Conservation (phyloP, 23 red algal species). For the Gracilaria caudata region DNA sequence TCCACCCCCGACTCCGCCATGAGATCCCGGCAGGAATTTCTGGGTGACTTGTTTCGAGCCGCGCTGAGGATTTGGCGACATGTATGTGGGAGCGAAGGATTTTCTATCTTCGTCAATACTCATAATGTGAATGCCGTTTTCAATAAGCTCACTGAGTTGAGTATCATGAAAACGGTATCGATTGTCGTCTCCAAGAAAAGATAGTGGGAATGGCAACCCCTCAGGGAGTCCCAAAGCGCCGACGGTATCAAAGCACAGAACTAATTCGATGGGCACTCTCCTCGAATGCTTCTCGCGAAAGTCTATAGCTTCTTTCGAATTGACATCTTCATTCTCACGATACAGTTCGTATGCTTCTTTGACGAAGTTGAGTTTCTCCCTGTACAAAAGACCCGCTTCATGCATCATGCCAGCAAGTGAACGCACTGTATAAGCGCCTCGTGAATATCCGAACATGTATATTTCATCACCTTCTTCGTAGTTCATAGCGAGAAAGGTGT, state of each 20-base stretch:
- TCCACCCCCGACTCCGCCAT: constrained; percentile 65
- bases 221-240: constrained; percentile 49
- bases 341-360: constrained; percentile 63
- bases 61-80: constrained; percentile 24
- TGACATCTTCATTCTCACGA: constrained; percentile 21
- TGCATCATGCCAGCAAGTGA: constrained; percentile 64
- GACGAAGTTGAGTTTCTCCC: constrained; percentile 43
- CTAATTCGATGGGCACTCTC: constrained; percentile 45
- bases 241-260: constrained; percentile 68
- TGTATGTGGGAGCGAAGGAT: constrained; percentile 44
- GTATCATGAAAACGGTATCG: constrained; percentile 67
- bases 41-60: constrained; percentile 51
- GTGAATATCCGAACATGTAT: constrained; percentile 67
- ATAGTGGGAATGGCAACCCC: constrained; percentile 2
- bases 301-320: background rate
- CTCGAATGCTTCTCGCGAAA: constrained; percentile 34
- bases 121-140: constrained; percentile 60
- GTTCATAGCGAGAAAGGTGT: constrained; percentile 67
- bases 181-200: constrained; percentile 15
- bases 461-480: constrained; percentile 69
- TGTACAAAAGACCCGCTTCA: constrained; percentile 41
- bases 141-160: constrained; percentile 18
- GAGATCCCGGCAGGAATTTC: constrained; percentile 42
- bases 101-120: constrained; percentile 54
- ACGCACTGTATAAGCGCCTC: constrained; percentile 64